phyloP scores from a whole-genome alignment of 1,284 basidiomycete genomes.

The Phylloboletellus chloephorus region DNA sequence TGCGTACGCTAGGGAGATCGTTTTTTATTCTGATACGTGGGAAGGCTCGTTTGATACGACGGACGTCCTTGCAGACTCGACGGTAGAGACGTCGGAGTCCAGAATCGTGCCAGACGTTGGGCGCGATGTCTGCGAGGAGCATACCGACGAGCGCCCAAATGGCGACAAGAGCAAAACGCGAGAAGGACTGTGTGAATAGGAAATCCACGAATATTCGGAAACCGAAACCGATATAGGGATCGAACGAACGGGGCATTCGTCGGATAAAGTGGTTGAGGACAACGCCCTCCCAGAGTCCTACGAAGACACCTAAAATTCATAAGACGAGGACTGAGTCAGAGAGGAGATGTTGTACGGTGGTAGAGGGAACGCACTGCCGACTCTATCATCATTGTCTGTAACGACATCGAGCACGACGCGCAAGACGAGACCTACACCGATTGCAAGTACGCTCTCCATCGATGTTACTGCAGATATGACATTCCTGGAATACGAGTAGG shows the following conservation, averaged over 20 bases:
- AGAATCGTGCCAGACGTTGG: constrained; percentile 54
- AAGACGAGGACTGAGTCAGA: constrained; percentile 15
- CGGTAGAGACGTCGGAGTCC: constrained; percentile 54
- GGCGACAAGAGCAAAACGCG: constrained; percentile 50
- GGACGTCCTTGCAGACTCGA: constrained; percentile 44
- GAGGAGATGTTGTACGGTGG: neutral
- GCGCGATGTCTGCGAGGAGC: constrained; percentile 60
- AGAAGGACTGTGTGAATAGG: constrained; percentile 54
- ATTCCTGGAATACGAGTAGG: constrained; percentile 33
- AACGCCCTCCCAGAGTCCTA: constrained; percentile 72
- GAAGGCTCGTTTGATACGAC: constrained; percentile 28
- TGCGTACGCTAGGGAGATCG: constrained; percentile 26
- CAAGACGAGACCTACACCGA: constrained; percentile 46
- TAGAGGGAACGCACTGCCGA: constrained; percentile 29
- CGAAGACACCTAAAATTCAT: constrained; percentile 47
- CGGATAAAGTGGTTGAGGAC: constrained; percentile 64
- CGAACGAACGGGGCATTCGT: constrained; percentile 48
- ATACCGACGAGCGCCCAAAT: constrained; percentile 66
- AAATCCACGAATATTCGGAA: constrained; percentile 66
- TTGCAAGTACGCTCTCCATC: constrained; percentile 54
- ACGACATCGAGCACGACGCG: constrained; percentile 46
- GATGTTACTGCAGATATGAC: constrained; percentile 31
- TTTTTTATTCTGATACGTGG: constrained; percentile 31
- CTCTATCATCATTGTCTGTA: constrained; percentile 42
- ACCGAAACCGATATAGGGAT: constrained; percentile 60